These are phyloP conservation scores for Penicillium crustosum DNA, from an alignment of 2,329 filamentous ascomycete species.

Conservation along the genomic window DNA sequence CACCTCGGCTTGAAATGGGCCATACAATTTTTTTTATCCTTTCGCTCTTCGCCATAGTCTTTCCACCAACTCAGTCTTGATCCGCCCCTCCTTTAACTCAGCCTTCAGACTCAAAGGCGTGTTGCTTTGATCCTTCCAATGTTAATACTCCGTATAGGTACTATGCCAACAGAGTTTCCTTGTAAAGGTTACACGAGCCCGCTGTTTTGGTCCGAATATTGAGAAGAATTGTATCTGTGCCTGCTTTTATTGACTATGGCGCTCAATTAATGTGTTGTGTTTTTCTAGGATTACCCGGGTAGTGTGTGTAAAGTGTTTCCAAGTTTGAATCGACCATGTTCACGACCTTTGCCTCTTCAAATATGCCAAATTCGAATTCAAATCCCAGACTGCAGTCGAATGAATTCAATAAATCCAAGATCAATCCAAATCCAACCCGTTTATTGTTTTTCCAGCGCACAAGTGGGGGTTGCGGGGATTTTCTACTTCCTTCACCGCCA, in stretches of 20 bases:
- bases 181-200: conserved; percentile 20
- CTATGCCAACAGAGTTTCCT: conserved; percentile 3
- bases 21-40: conserved; percentile 1
- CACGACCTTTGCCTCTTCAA: neutral
- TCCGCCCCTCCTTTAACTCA: conserved; percentile 19
- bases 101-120: neutral
- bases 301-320: neutral
- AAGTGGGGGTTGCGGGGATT: conserved; percentile 26
- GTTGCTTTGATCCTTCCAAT: neutral
- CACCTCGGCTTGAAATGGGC: conserved; percentile 1
- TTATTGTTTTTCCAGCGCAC: conserved; percentile 1
- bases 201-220: conserved; percentile 11
- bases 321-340: neutral
- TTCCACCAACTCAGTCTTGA: conserved; percentile 13
- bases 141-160: neutral
- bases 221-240: neutral
- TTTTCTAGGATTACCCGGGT: neutral
- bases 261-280: neutral
- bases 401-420: neutral
- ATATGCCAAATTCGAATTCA: neutral
- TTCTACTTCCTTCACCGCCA: conserved; percentile 26
- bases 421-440: neutral
- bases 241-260: neutral
- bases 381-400: neutral
- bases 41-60: conserved; percentile 14